These are phyloP conservation scores for Climacium dendroides DNA, from an alignment of 225 moss, liverwort and hornwort species.

Conservation along the genomic window DNA sequence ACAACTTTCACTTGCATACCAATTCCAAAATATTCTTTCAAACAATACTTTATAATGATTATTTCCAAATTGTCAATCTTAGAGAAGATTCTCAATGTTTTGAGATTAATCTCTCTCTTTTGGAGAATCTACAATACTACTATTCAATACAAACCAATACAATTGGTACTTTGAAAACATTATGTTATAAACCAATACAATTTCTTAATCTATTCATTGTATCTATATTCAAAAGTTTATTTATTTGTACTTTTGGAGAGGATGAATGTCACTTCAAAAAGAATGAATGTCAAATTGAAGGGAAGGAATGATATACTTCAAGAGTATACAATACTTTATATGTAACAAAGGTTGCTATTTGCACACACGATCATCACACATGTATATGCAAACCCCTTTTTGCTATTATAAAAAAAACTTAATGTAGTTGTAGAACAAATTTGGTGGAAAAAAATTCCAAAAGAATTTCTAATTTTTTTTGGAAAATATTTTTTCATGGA, in stretches of 20 bases:
- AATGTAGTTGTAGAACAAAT: neutral
- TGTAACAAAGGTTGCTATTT: fast-evolving
- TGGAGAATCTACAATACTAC: fast-evolving
- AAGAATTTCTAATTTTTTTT: neutral
- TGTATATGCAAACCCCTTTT: neutral
- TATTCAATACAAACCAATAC: neutral
- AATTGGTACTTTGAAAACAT: neutral
- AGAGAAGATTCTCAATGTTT: no score
- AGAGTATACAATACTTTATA: neutral
- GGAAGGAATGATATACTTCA: neutral
- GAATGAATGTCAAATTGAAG: no score
- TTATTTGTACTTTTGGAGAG: neutral
- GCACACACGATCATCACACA: neutral
- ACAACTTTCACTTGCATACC: no score
- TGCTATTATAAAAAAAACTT: neutral
- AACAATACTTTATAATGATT: no score
- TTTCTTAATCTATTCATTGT: neutral
- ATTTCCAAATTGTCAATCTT: no score
- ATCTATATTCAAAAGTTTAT: fast-evolving
- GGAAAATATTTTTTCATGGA: fast-evolving
- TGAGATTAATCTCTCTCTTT: no score
- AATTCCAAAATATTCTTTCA: no score
- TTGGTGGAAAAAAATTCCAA: fast-evolving
- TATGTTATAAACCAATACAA: fast-evolving
- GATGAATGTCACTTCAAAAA: neutral